Evolutionary conservation across 78 protist genomes (phyloP), one percentile per base, ranked within the genome.

Genomic region (Abeoforma whisleri): DNA sequence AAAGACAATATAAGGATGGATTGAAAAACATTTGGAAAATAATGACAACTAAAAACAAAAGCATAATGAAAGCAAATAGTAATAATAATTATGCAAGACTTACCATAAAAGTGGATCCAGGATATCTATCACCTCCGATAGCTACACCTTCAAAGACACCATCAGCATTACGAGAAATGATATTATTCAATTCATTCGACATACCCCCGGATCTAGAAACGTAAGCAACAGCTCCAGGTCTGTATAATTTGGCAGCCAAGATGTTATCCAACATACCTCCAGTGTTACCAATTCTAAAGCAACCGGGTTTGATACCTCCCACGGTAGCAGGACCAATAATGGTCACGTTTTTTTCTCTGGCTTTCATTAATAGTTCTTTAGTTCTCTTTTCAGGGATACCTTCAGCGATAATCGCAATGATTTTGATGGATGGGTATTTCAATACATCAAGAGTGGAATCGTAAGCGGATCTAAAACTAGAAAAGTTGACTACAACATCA

Each of bases 301-400:
- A 84, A 69, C 98, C 98, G 5, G 98, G 93, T 84, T 93, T 75
- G 74, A 95, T 85, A 1, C 97, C 97, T 36, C 98, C 97, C 68
- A 96, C 98, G 0, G 98, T 96, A 57, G 97, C 97, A 23, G 98
- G 98, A 5, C 98, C 98, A 72, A 96, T 94, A 74, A 96, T 86
- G 30, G 71, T 84, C 33, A 84, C 87, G 28, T 91, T 88, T 36
- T 25, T 8, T 35, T n/a, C 80, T 2, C 85, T 57, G 8, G 96
- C 93, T 32, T 62, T 34, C 38, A 1, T 8, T 72, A 91, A 90
- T 72, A 96, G 62, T 39, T 34, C 22, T 38, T 89, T 40, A 1
- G 94, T 92, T 71, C 85, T 83, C 57, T 85, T 70, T 90, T 96
- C 98, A 34, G 98, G 98, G 28, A 96, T 93, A 57, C 97, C 97